These are phyloP conservation scores for Amaranthus palmeri DNA, from an alignment of 148 eudicot genomes.

Conservation along the genomic window DNA sequence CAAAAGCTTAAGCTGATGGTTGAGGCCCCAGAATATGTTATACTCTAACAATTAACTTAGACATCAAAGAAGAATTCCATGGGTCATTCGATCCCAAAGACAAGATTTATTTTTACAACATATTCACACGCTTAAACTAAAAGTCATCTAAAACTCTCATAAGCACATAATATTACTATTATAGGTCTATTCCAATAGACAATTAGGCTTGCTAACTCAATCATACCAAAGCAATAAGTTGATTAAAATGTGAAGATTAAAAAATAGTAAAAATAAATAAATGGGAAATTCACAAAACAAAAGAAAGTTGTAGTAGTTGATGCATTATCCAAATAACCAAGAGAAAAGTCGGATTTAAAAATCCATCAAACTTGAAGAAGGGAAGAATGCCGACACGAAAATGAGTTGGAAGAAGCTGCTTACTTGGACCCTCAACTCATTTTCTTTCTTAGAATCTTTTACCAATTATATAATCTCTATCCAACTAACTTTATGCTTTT, in stretches of 20 bases:
- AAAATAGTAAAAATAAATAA: background rate
- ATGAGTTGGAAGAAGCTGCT: conserved; percentile 13
- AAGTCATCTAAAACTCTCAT: too few relatives aligned
- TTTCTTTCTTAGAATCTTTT: background rate
- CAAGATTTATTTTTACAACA: too few relatives aligned
- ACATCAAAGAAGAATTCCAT: too few relatives aligned
- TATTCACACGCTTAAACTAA: too few relatives aligned
- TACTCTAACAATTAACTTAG: too few relatives aligned
- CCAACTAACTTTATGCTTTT: background rate
- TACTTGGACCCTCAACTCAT: conserved; percentile 5
- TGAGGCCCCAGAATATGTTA: too few relatives aligned
- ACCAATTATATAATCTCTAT: background rate
- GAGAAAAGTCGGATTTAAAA: background rate
- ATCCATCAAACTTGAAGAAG: background rate
- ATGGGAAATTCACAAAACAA: conserved; percentile 2
- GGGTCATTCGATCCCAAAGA: too few relatives aligned
- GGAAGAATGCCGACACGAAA: conserved; percentile 6
- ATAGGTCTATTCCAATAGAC: background rate
- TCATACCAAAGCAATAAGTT: background rate
- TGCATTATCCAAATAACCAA: background rate
- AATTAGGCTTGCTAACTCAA: background rate
- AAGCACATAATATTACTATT: too few relatives aligned
- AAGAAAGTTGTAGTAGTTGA: background rate
- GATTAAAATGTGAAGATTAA: background rate
- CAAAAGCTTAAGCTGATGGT: too few relatives aligned